phyloP scores from a whole-genome alignment of 2,329 filamentous ascomycete genomes.

The Fusarium concolor region DNA sequence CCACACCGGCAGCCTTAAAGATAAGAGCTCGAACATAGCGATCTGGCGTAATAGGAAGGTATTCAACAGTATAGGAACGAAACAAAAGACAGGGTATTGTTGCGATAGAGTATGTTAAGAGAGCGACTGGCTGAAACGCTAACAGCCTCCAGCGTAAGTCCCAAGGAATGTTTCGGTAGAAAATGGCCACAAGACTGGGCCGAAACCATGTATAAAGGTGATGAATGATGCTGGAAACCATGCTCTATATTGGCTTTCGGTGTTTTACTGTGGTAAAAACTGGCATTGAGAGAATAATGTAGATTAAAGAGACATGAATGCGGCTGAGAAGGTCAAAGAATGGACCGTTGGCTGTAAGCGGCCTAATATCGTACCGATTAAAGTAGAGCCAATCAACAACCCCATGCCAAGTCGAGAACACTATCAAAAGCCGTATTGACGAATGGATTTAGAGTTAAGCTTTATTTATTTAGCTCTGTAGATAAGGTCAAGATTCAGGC shows the following conservation, averaged over 20 bases:
- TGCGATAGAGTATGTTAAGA: constrained; percentile 54
- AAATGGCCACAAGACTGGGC: constrained; percentile 51
- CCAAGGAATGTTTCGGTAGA: constrained; percentile 53
- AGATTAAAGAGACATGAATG: neutral
- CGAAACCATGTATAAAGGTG: constrained; percentile 42
- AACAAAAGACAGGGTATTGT: constrained; percentile 53
- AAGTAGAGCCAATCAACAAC: neutral
- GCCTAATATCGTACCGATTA: constrained; percentile 21
- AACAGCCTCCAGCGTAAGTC: constrained; percentile 57
- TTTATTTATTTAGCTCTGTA: too few species aligned
- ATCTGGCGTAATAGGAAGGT: constrained; percentile 47
- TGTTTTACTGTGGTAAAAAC: neutral
- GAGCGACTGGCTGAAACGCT: constrained; percentile 55
- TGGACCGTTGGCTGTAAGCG: constrained; percentile 15
- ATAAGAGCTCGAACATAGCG: constrained; percentile 50
- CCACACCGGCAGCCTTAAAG: constrained; percentile 46
- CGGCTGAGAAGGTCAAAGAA: neutral
- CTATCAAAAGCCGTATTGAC: too few species aligned
- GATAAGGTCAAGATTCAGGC: too few species aligned
- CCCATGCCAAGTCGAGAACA: too few species aligned
- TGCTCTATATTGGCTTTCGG: neutral
- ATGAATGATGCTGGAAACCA: constrained; percentile 9
- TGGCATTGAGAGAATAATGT: neutral
- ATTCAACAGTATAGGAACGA: constrained; percentile 50
- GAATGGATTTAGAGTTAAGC: too few species aligned